Evolutionary conservation across 2,329 filamentous ascomycete species (phyloP).

Genomic region (Biscogniauxia mediterranea): DNA sequence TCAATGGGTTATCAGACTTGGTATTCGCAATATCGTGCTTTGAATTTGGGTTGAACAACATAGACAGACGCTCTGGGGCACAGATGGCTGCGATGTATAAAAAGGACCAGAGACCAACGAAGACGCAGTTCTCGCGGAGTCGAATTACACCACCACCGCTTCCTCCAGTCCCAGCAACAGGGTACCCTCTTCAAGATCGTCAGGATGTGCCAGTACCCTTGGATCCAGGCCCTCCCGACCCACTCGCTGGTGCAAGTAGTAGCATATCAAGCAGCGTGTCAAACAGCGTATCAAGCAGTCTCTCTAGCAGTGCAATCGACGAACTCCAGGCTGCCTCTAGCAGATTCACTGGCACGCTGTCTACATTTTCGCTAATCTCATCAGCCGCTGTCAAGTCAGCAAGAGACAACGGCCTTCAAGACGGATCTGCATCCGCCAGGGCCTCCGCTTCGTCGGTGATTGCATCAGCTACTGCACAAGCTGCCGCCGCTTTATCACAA

Average conservation of each 20-base stretch:
- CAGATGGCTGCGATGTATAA: background rate
- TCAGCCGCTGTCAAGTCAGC: constrained; percentile 2
- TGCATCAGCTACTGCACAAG: constrained; percentile 4
- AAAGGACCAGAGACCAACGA: background rate
- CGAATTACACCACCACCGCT: background rate
- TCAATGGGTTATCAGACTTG: background rate
- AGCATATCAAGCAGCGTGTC: constrained; percentile 5
- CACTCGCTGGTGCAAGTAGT: background rate
- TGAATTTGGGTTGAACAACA: background rate
- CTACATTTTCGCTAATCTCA: constrained; percentile 3
- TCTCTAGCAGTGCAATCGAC: constrained; percentile 1
- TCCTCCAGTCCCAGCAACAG: background rate
- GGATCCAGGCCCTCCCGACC: constrained; percentile 1
- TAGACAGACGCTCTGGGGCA: background rate
- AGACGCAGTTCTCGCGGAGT: background rate
- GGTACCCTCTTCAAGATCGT: background rate
- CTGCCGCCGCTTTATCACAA: background rate
- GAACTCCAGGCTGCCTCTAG: background rate
- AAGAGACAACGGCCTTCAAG: background rate
- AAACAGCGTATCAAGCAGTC: background rate
- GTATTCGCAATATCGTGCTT: too few species aligned
- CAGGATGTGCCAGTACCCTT: background rate
- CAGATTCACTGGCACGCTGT: background rate
- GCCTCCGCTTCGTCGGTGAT: constrained; percentile 1
- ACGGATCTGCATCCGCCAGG: constrained; percentile 1